phyloP scores from a whole-genome alignment of 805 yeast genomes.

The Wickerhamiella qilinensis region DNA sequence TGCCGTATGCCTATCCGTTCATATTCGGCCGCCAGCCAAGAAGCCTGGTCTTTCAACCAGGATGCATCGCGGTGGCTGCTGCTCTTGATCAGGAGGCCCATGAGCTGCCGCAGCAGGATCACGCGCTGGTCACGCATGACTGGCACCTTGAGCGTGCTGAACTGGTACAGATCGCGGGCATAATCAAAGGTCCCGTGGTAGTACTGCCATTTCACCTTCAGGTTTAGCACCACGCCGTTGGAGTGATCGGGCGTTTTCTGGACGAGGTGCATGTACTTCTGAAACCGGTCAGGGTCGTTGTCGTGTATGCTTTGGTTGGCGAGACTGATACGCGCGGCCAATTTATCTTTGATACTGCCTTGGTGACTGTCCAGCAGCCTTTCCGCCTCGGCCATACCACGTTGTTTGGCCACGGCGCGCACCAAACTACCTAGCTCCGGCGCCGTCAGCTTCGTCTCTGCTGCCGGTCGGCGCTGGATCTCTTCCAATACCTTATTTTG shows the following conservation, averaged over 20 bases:
- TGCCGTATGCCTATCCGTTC: too few relatives aligned
- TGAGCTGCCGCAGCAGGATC: constrained; percentile 9
- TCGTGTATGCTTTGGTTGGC: constrained; percentile 9
- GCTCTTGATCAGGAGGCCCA: constrained; percentile 3
- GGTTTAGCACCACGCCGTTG: constrained; percentile 9
- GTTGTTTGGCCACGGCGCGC: not conserved
- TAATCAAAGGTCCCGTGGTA: constrained; percentile 8
- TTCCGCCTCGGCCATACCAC: not conserved
- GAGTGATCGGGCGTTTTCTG: not conserved
- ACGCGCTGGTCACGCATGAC: constrained; percentile 7
- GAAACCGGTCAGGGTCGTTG: not conserved
- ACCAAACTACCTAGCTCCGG: not conserved
- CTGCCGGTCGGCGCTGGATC: too few relatives aligned
- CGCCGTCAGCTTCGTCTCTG: too few relatives aligned
- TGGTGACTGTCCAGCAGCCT: not conserved
- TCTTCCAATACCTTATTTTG: too few relatives aligned
- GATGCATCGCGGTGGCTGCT: not conserved
- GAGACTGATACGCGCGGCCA: constrained; percentile 5
- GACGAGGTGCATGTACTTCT: not conserved
- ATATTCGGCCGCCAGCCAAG: constrained; percentile 9
- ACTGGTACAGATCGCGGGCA: constrained; percentile 12
- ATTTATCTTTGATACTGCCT: constrained; percentile 1
- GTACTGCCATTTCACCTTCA: constrained; percentile 13
- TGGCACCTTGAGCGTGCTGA: constrained; percentile 1
- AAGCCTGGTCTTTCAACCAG: not conserved